Base-by-base conservation (phyloP, 306 rosid genomes). In the Ormosia semicastrata region DNA sequence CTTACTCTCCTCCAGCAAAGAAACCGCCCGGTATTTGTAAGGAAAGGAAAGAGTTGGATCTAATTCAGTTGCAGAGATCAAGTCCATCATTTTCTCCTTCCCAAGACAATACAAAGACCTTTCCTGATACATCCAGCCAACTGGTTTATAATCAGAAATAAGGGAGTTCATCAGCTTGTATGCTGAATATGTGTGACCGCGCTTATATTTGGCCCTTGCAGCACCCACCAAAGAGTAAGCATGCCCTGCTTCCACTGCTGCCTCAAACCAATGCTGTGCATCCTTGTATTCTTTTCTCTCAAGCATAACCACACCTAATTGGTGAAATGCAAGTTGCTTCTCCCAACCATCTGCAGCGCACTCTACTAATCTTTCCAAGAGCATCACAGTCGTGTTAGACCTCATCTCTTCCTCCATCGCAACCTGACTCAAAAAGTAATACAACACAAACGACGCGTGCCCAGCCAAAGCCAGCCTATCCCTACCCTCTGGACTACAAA, bases 51-150 rank as follows among this genome's bases (percentile, higher is more conserved):
- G 93, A 40, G 95, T 94, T 46, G 97, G 98, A 86, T 94, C 97
- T 63, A 94, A 81, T 75, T 92, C 93, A 14, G 91, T 90, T 73
- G 98, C 94, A 15, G 91, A 84, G 15, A 66, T 56, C 88, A 94
- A 89, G 88, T 94, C 98, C 71, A 74, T 81, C 86, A 83, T 79
- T 91, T 88, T 94, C 88, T 94, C 97, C 88, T 87, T 92, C 72
- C 95, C 98, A 17, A 58, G 53, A 78, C 91, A 87, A 80, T 94
- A 94, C 83, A 94, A n/a, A 80, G 98, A 84, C 63, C 97, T 90
- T 74, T 94, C 98, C 82, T 92, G 95, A 87, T 94, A 91, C 95
- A 94, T 94, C 98, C 98, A 94, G 0, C 97, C 98, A 86, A 82
- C 91, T 2, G 98, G 93, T 72, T 86, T 80, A 74, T 89, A 71